Evolutionary conservation across 345 rosid species (phyloP).

Genomic region (Hibiscus syriacus): DNA sequence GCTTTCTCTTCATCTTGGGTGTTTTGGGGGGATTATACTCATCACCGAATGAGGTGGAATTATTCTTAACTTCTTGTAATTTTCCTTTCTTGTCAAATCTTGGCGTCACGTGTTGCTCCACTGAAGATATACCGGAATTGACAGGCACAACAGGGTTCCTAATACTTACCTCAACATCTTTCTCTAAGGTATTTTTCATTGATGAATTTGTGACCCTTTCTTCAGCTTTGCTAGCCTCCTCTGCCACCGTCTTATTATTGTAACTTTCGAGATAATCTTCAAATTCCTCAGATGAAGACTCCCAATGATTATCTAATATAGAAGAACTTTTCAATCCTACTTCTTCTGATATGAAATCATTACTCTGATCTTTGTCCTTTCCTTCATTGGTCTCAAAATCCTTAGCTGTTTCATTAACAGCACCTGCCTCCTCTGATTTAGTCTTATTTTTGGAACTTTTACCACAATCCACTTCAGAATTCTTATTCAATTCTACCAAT

Average conservation of each 20-base stretch:
- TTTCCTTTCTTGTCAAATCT: slow-evolving; percentile 16
- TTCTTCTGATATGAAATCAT: slow-evolving; percentile 18
- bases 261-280: slow-evolving; percentile 7
- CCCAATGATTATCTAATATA: slow-evolving; percentile 11
- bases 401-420: slow-evolving; percentile 16
- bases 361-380: slow-evolving; percentile 17
- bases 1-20: slow-evolving; percentile 24
- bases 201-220: slow-evolving; percentile 20
- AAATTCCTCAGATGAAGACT: slow-evolving; percentile 13
- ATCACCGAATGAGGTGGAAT: slow-evolving; percentile 12
- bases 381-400: slow-evolving; percentile 13
- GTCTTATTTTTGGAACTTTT: slow-evolving; percentile 9
- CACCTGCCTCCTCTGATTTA: slow-evolving; percentile 16
- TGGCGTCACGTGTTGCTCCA: slow-evolving; percentile 15
- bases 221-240: slow-evolving; percentile 20
- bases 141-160: slow-evolving; percentile 14
- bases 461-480: neutral
- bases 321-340: slow-evolving; percentile 14
- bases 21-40: slow-evolving; percentile 13
- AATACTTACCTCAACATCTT: slow-evolving; percentile 5
- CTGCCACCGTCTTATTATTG: slow-evolving; percentile 11
- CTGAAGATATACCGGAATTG: slow-evolving; percentile 18
- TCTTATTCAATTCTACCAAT: slow-evolving; percentile 9
- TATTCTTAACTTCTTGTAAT: slow-evolving; percentile 20
- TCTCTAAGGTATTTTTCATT: slow-evolving; percentile 12